Evolutionary conservation across 768 basidiomycete species (phyloP).

Genomic region (Daedaleopsis sinensis): DNA sequence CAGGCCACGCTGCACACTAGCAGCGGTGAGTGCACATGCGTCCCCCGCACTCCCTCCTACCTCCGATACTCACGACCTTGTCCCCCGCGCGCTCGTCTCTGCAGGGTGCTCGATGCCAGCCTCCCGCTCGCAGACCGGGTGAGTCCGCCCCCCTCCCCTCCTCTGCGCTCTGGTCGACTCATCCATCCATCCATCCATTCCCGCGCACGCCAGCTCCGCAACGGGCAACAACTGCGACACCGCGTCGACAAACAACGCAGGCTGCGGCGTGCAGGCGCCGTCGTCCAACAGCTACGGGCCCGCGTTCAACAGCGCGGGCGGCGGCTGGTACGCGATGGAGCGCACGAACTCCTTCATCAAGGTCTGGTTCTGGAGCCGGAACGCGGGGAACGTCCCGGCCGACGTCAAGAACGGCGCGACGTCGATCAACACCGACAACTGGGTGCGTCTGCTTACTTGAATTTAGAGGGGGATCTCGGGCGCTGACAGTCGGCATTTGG

Average conservation of each 20-base stretch:
- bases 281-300: constrained; percentile 55
- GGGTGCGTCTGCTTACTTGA: constrained; percentile 41
- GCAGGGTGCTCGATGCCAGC: constrained; percentile 55
- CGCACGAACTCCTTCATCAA: constrained; percentile 59
- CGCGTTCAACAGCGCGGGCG: constrained; percentile 58
- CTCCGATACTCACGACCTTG: constrained; percentile 36
- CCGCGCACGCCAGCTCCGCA: constrained; percentile 8
- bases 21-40: constrained; percentile 47
- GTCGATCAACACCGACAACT: constrained; percentile 50
- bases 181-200: constrained; percentile 1
- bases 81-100: constrained; percentile 20
- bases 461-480: background rate
- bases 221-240: constrained; percentile 46
- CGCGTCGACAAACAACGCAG: constrained; percentile 49
- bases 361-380: constrained; percentile 73
- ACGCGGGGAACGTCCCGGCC: constrained; percentile 40
- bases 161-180: background rate
- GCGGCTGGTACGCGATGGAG: constrained; percentile 69
- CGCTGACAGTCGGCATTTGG: background rate
- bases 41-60: constrained; percentile 45
- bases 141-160: background rate
- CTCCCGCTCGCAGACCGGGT: constrained; percentile 50
- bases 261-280: constrained; percentile 53
- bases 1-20: constrained; percentile 58
- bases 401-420: constrained; percentile 46